Evolutionary conservation across 768 basidiomycete species (phyloP), one percentile per base, ranked within the genome.

Genomic region (Mycena galopus): DNA sequence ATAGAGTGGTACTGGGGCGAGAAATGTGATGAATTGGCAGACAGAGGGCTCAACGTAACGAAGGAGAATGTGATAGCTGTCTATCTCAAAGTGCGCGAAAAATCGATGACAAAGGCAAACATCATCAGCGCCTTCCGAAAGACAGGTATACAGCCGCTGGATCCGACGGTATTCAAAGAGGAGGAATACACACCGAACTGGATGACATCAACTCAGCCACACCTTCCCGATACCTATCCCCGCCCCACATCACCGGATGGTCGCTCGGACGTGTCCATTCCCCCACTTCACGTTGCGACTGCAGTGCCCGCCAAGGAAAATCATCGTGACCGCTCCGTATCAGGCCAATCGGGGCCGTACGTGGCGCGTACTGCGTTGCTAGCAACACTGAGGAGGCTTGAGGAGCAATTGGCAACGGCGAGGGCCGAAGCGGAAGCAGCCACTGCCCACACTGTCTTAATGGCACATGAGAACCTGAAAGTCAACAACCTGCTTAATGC

Each of bases 391-490:
- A n/a, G 2, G 0, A 63, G 14, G 29, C 47, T 63, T 23, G 47
- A 63, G 29, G 61, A 23, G 21, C 27, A 50, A 25, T 19, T 63
- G 27, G 29, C 25, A 11, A 25, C 44, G 3, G 44, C 44, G 27
- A 63, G n/a, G 42, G 44, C 14, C 4, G 30, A 63, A n/a, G 61
- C 44, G 4, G 29, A 63, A 50, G 61, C 61, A 32, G 61, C 61
- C 6, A 63, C 25, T 44, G 44, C 27, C 27, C 61, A 63, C n/a
- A 29, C 61, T 2, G n/a, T 63, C 21, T 37, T 63, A 30, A 63
- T 63, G 61, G 61, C 61, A 44, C 61, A 44, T 2, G 61, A 63
- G 61, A 63, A 63, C 29, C 61, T 63, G 19, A 62, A 62, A 32
- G 33, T 62, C 61, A 62, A 62, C 21, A 62, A 62, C n/a, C 32